Evolutionary conservation across 441 rosid genomes (phyloP), one percentile per base, ranked within the genome.

Genomic region (Corymbia citriodora): DNA sequence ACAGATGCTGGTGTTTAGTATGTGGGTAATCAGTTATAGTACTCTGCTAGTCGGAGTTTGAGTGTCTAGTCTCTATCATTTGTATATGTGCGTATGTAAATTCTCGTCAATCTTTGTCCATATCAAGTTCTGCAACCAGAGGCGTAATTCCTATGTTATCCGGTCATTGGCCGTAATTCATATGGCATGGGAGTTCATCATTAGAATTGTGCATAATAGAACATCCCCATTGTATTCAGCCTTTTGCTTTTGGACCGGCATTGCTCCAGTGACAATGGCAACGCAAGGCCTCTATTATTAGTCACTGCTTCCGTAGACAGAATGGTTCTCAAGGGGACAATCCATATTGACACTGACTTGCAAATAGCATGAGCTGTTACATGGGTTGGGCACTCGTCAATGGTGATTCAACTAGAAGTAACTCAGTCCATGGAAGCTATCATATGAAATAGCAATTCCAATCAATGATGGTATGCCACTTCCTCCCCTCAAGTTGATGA

Each of bases 331-430:
- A 40, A 68, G 72, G 87, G 61, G 59, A 72, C 87, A 21, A 90
- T 87, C 53, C 87, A 5, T 40, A 23, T 90, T 13, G 87, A 87
- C 23, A 54, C 89, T 13, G 49, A 90, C 72, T 87, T 90, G 87
- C 14, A 90, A 61, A 90, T 87, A 65, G 87, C 23, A 7, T 17
- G 74, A 50, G 49, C 91, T 87, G 91, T 90, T 48, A 90, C 91
- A n/a, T 87, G 89, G 89, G 72, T 90, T 3, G 27, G 89, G 55
- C 54, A 89, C 21, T 90, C 87, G 8, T 87, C 91, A 45, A 90
- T 68, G 91, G 89, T 55, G 27, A 68, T 90, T 72, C 88, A 87
- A 72, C 52, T 90, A 33, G 89, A 90, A 90, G 57, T 90, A 68
- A 82, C 53, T 82, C 59, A 82, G 85, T 50, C 91, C 89, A 87